Evolutionary conservation across 2,329 filamentous ascomycete genomes (phyloP).

Genomic region (Didymella sp.): DNA sequence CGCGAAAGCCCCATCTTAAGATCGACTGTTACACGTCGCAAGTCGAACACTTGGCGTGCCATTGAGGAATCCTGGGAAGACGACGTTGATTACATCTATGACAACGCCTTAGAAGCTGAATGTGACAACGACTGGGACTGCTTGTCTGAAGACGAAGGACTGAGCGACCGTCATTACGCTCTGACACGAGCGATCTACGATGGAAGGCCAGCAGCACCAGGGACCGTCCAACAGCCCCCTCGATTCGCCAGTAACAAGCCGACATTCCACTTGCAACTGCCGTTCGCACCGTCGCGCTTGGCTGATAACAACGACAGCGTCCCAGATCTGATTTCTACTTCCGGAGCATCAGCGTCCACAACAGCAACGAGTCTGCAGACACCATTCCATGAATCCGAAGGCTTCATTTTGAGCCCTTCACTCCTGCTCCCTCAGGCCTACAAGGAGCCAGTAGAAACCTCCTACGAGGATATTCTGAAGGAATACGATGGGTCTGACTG

Average conservation of each 20-base stretch:
- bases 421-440: slow-evolving; percentile 46
- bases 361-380: slow-evolving; percentile 37
- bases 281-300: slow-evolving; percentile 39
- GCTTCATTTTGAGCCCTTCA: slow-evolving; percentile 50
- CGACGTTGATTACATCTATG: slow-evolving; percentile 68
- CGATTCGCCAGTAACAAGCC: neutral
- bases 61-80: slow-evolving; percentile 64
- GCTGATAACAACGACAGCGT: slow-evolving; percentile 38
- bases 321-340: slow-evolving; percentile 45
- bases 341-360: slow-evolving; percentile 46
- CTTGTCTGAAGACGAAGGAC: slow-evolving; percentile 35
- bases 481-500: slow-evolving; percentile 56
- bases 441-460: slow-evolving; percentile 46
- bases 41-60: slow-evolving; percentile 45
- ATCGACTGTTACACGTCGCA: slow-evolving; percentile 32
- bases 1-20: slow-evolving; percentile 33
- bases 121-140: slow-evolving; percentile 66
- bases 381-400: slow-evolving; percentile 36
- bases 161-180: slow-evolving; percentile 44
- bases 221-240: neutral
- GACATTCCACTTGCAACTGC: slow-evolving; percentile 23
- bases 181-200: slow-evolving; percentile 14
- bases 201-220: slow-evolving; percentile 8
- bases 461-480: slow-evolving; percentile 49
- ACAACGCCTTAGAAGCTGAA: slow-evolving; percentile 66